Conservation (phyloP, 768 basidiomycete genomes). For the Daedalea quercina region DNA sequence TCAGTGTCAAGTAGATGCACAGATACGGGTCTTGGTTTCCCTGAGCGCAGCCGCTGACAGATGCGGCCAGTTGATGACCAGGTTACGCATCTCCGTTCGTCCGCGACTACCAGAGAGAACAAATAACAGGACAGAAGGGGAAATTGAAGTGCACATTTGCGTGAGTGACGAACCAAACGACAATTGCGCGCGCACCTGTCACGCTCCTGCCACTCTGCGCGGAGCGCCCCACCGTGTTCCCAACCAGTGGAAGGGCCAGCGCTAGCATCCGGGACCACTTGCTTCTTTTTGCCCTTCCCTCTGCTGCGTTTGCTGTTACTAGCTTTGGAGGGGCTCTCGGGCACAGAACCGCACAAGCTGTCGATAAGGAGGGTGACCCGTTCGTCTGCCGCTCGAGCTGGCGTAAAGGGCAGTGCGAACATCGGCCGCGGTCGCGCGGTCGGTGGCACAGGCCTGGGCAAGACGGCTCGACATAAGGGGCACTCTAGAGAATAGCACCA, state of each 20-base stretch:
- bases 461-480: constrained; percentile 54
- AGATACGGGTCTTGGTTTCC: constrained; percentile 8
- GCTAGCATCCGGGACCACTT: constrained; percentile 22
- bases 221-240: constrained; percentile 43
- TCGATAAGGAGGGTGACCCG: constrained; percentile 47
- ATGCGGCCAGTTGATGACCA: constrained; percentile 35
- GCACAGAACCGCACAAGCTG: constrained; percentile 25
- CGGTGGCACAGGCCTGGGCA: too few species aligned
- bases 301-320: background rate
- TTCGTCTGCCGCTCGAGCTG: constrained; percentile 50
- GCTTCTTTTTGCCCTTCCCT: constrained; percentile 26
- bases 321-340: background rate
- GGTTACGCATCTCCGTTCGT: constrained; percentile 42
- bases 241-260: constrained; percentile 38
- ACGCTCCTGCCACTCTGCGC: constrained; percentile 53
- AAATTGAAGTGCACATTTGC: background rate
- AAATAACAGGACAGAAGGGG: background rate
- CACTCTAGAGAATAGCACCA: constrained; percentile 68
- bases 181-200: constrained; percentile 34
- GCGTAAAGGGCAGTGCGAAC: constrained; percentile 55
- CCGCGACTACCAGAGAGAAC: constrained; percentile 35
- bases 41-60: constrained; percentile 47
- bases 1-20: background rate
- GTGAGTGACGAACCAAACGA: background rate
- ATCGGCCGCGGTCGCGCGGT: too few species aligned